Percentiles rank a stretch among this genome's conserved stretches.
Evolutionary conservation across 2,329 filamentous ascomycete species (phyloP).

Genomic region (Ceratocystis lukuohia): DNA sequence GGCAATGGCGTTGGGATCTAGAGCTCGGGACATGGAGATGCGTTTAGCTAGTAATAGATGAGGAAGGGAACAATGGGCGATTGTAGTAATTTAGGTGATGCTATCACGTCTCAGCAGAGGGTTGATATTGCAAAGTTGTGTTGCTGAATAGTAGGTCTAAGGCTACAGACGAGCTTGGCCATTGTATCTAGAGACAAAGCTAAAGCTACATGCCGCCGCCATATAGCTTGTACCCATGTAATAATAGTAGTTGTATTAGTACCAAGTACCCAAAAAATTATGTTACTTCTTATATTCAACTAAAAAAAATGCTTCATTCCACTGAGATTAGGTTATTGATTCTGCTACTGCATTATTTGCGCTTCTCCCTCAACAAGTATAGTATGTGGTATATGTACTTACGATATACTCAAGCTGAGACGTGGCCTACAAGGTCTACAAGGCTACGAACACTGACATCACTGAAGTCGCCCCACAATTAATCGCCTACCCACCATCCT

Average conservation of each 20-base stretch:
- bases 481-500: background rate
- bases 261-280: too few species aligned
- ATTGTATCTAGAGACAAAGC: background rate
- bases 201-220: background rate
- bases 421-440: conserved; percentile 10
- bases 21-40: conserved; percentile 41
- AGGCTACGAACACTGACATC: background rate
- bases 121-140: too few species aligned
- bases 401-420: conserved; percentile 8
- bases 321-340: too few species aligned
- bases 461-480: conserved; percentile 6
- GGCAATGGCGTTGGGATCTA: conserved; percentile 34
- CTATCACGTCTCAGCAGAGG: too few species aligned
- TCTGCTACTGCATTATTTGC: background rate
- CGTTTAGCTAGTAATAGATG: too few species aligned
- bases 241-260: background rate
- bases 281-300: too few species aligned
- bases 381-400: background rate
- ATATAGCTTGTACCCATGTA: background rate
- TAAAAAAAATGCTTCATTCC: too few species aligned
- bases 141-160: too few species aligned
- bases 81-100: too few species aligned
- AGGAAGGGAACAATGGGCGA: too few species aligned
- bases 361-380: background rate
- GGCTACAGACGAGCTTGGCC: background rate